Base-by-base conservation (phyloP, 331 rosid species). In the Quercus phellos region DNA sequence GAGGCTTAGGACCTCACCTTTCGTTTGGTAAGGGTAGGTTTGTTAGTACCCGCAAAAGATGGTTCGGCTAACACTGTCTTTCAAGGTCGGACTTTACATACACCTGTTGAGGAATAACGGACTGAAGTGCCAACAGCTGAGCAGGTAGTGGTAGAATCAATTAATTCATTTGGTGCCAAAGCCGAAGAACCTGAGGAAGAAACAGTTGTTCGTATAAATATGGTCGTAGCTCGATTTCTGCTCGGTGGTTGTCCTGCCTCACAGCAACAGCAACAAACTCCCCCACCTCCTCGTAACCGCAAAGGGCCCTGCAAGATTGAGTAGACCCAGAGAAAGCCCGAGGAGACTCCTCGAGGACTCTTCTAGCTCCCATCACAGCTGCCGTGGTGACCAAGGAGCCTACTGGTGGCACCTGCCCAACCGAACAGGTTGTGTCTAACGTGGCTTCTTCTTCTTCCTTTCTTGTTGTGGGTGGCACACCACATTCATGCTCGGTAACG, bases 321-420 rank as follows among this genome's bases (percentile, higher is more conserved):
- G 0, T 1, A 34, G 1, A 0, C 38, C 0, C 2, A 0, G 1
- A 5, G 38, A 34, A 32, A 7, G 38, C 2, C 0, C 0, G 1
- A 34, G 0, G 0, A 0, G 2, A 34, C 38, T 0, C 38, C 38
- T 0, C 0, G 38, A 34, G 38, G 38, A 34, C 0, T 0, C 7
- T 6, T 34, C 38, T 0, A 34, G 2, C 38, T 34, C 38, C 1
- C 0, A 0, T 1, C 38, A 34, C 1, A 1, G 1, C 7, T 34
- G 1, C 1, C 7, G 0, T 34, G 2, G 38, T 34, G 38, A 34
- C 5, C 7, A 0, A 1, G 0, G 38, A 34, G 38, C 7, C 7
- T 0, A 1, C 0, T 34, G 1, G 38, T 0, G 1, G 7, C 0
- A 0, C 38, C 0, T 0, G 7, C 7, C 7, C 0, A 0, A 34